phyloP scores from a whole-genome alignment of 1,284 basidiomycete species.

The Cronartium ribicola region DNA sequence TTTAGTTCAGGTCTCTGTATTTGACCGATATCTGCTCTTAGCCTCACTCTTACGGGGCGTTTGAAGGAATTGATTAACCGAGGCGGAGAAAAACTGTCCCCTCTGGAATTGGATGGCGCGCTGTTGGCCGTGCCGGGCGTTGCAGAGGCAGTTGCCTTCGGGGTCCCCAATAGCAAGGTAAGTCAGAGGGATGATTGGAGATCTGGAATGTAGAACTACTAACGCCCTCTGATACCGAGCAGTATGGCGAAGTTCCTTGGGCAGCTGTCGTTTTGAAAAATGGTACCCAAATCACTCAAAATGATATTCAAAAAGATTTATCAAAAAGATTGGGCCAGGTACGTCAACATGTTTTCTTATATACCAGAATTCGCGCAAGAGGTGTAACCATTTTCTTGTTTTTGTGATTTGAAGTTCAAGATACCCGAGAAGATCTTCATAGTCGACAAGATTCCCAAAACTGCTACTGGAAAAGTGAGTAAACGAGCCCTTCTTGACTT shows the following conservation, averaged over 20 bases:
- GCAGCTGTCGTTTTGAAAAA: slow-evolving; percentile 51
- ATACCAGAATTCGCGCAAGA: neutral
- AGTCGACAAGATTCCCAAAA: slow-evolving; percentile 52
- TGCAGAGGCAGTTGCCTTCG: slow-evolving; percentile 56
- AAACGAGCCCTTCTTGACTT: neutral
- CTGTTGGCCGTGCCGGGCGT: slow-evolving; percentile 57
- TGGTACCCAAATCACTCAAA: slow-evolving; percentile 45
- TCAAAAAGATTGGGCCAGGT: slow-evolving; percentile 48
- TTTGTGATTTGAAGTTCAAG: slow-evolving; percentile 49
- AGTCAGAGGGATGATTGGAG: slow-evolving; percentile 45
- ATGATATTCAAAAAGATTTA: slow-evolving; percentile 47
- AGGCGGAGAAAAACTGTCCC: slow-evolving; percentile 66
- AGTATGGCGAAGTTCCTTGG: slow-evolving; percentile 51
- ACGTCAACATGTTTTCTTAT: neutral
- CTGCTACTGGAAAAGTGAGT: slow-evolving; percentile 47
- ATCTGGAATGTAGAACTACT: neutral
- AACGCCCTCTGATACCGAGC: slow-evolving; percentile 5
- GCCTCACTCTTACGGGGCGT: slow-evolving; percentile 47
- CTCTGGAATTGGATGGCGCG: slow-evolving; percentile 61
- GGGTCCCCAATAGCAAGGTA: slow-evolving; percentile 50
- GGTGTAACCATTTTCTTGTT: neutral
- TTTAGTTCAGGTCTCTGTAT: slow-evolving; percentile 60
- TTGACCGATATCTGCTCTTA: neutral
- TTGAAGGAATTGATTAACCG: slow-evolving; percentile 52
- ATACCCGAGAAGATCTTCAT: slow-evolving; percentile 52